A percentile compares a stretch with the other conserved stretches of the same genome.
These are phyloP conservation scores for Aspergillus bombycis DNA, from an alignment of 2,329 filamentous ascomycete species.

Conservation along the genomic window DNA sequence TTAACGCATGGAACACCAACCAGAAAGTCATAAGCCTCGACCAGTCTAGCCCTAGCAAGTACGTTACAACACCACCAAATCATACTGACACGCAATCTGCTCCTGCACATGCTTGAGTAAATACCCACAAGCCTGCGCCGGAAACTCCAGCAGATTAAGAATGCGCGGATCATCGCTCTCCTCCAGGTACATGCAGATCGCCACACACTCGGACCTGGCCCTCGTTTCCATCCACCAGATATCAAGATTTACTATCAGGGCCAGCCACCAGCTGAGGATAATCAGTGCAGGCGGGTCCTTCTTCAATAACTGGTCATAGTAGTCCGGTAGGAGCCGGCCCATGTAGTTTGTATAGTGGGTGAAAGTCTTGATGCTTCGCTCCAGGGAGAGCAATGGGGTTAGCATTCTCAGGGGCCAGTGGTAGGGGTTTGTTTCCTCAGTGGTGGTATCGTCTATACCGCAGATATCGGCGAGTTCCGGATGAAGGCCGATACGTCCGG, in stretches of 20 bases:
- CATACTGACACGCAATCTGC: background rate
- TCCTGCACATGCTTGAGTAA: conserved; percentile 29
- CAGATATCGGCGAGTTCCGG: conserved; percentile 39
- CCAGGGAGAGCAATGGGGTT: conserved; percentile 33
- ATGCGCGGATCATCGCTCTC: conserved; percentile 31
- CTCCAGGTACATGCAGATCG: conserved; percentile 43
- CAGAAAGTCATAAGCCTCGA: background rate
- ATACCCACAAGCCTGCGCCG: conserved; percentile 38
- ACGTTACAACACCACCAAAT: background rate
- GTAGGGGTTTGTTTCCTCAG: conserved; percentile 37
- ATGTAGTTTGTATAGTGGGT: conserved; percentile 36
- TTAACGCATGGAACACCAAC: background rate
- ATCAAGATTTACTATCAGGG: conserved; percentile 27
- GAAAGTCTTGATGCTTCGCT: conserved; percentile 27
- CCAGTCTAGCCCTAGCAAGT: no score
- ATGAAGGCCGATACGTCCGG: conserved; percentile 33
- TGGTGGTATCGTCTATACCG: conserved; percentile 33
- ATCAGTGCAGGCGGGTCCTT: conserved; percentile 39
- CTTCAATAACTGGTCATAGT: conserved; percentile 29
- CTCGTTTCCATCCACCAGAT: conserved; percentile 37
- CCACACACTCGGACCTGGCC: conserved; percentile 37
- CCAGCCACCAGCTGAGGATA: conserved; percentile 40
- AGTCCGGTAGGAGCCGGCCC: conserved; percentile 36
- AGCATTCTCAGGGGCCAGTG: conserved; percentile 42
- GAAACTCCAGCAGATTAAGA: conserved; percentile 36